Evolutionary conservation across 106 monocot species (phyloP).

Genomic region (Dendrobium catenatum): DNA sequence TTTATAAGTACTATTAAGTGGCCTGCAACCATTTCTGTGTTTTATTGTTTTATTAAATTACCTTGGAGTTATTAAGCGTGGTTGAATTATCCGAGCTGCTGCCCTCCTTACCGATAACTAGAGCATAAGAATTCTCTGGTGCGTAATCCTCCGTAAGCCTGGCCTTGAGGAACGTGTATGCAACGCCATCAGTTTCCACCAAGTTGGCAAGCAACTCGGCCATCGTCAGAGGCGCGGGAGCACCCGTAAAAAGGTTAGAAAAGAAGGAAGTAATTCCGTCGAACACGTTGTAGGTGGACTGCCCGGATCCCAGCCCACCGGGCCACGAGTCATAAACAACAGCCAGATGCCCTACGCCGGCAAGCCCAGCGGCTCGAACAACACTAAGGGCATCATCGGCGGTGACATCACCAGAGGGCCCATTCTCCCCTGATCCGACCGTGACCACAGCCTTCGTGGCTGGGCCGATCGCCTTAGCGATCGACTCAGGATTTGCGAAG

Average conservation of each 20-base stretch:
- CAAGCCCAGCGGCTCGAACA: slow-evolving; percentile 66
- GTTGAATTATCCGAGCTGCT: background rate
- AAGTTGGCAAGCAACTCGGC: slow-evolving; percentile 50
- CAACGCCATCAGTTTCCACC: slow-evolving; percentile 55
- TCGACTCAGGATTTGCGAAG: slow-evolving; percentile 49
- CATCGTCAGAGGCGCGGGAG: slow-evolving; percentile 47
- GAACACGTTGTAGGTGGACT: slow-evolving; percentile 64
- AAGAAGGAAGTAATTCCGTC: slow-evolving; percentile 83
- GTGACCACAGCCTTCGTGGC: slow-evolving; percentile 76
- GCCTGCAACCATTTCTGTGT: background rate
- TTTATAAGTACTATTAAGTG: too few species aligned
- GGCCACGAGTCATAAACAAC: slow-evolving; percentile 49
- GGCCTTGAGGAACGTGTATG: slow-evolving; percentile 78
- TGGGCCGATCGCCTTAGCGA: slow-evolving; percentile 67
- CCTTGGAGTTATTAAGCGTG: slow-evolving; percentile 25
- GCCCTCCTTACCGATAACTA: slow-evolving; percentile 56
- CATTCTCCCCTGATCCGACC: slow-evolving; percentile 59
- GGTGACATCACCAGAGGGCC: slow-evolving; percentile 45
- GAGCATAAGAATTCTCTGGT: slow-evolving; percentile 15
- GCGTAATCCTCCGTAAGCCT: slow-evolving; percentile 51
- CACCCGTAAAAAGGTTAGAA: slow-evolving; percentile 40
- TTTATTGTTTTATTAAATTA: background rate
- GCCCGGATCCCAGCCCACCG: background rate
- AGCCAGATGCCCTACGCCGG: slow-evolving; percentile 56
- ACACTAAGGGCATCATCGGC: slow-evolving; percentile 66